phyloP scores from a whole-genome alignment of 768 basidiomycete genomes.

The Gautieria morchelliformis region DNA sequence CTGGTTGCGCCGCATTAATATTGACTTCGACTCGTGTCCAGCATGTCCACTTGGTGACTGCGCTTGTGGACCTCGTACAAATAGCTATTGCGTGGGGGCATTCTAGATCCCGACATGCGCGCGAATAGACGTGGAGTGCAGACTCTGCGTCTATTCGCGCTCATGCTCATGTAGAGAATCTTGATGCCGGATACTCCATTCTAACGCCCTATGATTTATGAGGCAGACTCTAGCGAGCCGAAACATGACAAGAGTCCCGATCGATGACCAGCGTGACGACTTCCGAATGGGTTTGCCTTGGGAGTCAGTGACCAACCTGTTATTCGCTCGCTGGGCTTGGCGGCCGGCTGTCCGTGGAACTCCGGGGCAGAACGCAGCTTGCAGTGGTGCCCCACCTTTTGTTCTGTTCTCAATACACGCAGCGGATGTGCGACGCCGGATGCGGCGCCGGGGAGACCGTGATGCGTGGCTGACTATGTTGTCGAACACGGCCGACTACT shows the following conservation, averaged over 20 bases:
- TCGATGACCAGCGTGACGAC: not conserved
- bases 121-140: too few relatives aligned
- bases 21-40: not conserved
- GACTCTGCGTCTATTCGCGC: too few relatives aligned
- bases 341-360: not conserved
- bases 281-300: not conserved
- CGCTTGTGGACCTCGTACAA: too few relatives aligned
- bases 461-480: slow-evolving; percentile 13
- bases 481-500: slow-evolving; percentile 25
- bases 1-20: slow-evolving; percentile 13
- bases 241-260: not conserved
- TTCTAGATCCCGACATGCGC: too few relatives aligned
- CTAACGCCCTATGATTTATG: too few relatives aligned
- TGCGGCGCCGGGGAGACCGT: too few relatives aligned
- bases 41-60: not conserved
- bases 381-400: slow-evolving; percentile 26
- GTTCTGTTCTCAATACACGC: slow-evolving; percentile 31
- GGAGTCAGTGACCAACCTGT: not conserved
- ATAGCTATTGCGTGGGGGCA: too few relatives aligned
- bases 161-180: too few relatives aligned
- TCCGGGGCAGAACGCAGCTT: not conserved
- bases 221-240: not conserved
- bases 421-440: slow-evolving; percentile 20
- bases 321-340: not conserved
- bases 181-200: too few relatives aligned